Evolutionary conservation across 2,329 filamentous ascomycete species (phyloP).

Genomic region (Chaetomiaceae sp.): DNA sequence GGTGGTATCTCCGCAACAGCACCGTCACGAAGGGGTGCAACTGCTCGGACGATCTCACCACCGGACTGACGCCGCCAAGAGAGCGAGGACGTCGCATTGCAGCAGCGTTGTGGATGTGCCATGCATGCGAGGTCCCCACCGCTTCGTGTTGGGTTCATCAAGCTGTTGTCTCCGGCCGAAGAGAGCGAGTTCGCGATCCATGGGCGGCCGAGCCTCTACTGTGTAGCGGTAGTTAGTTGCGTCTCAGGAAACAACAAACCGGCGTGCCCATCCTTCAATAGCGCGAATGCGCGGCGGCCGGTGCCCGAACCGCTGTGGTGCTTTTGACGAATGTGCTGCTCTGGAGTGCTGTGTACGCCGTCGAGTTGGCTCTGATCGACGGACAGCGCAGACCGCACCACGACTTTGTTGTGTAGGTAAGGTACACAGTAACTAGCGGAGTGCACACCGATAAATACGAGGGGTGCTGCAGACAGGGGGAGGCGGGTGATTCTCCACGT

Average conservation of each 20-base stretch:
- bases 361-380: too few relatives aligned
- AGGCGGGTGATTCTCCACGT: too few relatives aligned
- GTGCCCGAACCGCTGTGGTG: neutral
- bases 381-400: too few relatives aligned
- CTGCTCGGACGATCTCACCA: conserved; percentile 5
- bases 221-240: too few relatives aligned
- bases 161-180: neutral
- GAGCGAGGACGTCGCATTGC: conserved; percentile 9
- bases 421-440: too few relatives aligned
- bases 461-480: too few relatives aligned
- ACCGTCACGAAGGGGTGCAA: neutral
- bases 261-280: neutral
- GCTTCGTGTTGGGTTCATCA: neutral
- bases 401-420: too few relatives aligned
- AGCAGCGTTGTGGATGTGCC: conserved; percentile 5
- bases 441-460: neutral
- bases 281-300: neutral
- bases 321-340: neutral
- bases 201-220: neutral
- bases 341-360: neutral
- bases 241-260: neutral
- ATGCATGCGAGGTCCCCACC: conserved; percentile 3
- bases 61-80: conserved; percentile 5
- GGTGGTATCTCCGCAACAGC: too few relatives aligned
- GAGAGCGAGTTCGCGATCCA: neutral